Evolutionary conservation across 1,284 basidiomycete species (phyloP).

Genomic region (Pseudozyma sp.): DNA sequence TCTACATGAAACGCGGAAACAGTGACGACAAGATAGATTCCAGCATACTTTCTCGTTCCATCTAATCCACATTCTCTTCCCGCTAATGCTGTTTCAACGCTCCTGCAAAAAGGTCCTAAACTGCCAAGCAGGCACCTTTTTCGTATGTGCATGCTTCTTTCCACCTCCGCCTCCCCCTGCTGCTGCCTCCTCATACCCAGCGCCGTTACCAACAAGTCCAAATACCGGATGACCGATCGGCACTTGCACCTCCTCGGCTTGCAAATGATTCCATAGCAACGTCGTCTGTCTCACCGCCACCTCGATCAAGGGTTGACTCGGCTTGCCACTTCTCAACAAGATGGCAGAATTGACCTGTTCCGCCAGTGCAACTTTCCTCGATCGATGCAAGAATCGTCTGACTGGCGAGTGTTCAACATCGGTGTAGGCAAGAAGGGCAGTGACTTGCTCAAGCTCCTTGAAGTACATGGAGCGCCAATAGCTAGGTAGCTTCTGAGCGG

Average conservation of each 20-base stretch:
- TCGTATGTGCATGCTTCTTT: constrained; percentile 33
- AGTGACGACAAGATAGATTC: not conserved
- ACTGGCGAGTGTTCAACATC: constrained; percentile 79
- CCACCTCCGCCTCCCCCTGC: constrained; percentile 4
- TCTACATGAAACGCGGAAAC: not conserved
- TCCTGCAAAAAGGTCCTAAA: constrained; percentile 42
- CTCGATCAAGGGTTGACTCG: constrained; percentile 63
- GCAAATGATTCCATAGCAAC: constrained; percentile 49
- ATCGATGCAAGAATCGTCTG: constrained; percentile 78
- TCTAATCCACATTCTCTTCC: not conserved
- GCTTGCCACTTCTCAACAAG: constrained; percentile 69
- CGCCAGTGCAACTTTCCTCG: constrained; percentile 80
- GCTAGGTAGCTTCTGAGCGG: constrained; percentile 52
- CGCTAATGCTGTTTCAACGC: constrained; percentile 11
- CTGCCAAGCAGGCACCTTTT: constrained; percentile 36
- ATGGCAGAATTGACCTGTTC: constrained; percentile 88
- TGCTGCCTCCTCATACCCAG: constrained; percentile 14
- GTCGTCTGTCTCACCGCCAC: constrained; percentile 61
- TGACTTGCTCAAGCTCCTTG: constrained; percentile 79
- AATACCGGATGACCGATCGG: constrained; percentile 38
- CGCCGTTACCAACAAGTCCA: constrained; percentile 13
- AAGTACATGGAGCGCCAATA: constrained; percentile 72
- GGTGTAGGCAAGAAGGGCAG: constrained; percentile 80
- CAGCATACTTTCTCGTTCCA: not conserved
- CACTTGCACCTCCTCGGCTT: constrained; percentile 42